Base-by-base conservation (phyloP, 140 eudicot genomes). In the Erigeron philadelphicus region DNA sequence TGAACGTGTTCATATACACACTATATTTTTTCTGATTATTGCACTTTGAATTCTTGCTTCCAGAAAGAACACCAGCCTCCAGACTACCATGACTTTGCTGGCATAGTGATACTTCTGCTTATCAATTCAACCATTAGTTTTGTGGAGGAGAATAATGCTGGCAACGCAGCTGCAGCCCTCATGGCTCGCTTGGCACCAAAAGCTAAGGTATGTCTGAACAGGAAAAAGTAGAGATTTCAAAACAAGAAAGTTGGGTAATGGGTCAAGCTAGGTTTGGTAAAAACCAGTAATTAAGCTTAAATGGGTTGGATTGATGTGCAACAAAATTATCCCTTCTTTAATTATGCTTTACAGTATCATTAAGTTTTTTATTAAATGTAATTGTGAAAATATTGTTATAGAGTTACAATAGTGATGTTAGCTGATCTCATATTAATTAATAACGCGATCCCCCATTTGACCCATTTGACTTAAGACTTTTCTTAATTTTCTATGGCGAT, bases 161-260 rank as follows among this genome's bases (percentile, higher is more conserved):
- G 90, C 48, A 87, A 87, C 72, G 95, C 90, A 38, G 95, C 95
- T 71, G 85, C 95, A 15, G 95, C 95, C 68, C 90, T 87, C 79
- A 87, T 87, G 95, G 95, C 95, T 70, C 85, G 95, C 38, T 64
- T 87, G 76, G 95, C 95, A 61, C 95, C 95, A 9, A 84, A 84
- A 78, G 90, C 90, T 19, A 87, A 87, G 90, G 95, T 81, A 63
- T 23, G 17, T 31, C 41, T 46, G 67, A 21, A 13, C n/a, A 31
- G 38, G 7, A 17, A 19, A 21, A 9, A 19, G 40, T 56, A 31
- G 38, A 2, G 38, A 31, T 31, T 31, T 31, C 3, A 31, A 1
- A 31, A 31, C 38, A 5, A 4, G 3, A 8, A 11, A 12, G 41
- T 19, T 16, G 59, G 25, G 23, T 53, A 53, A 6, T 19, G 16